A percentile compares a stretch with the other conserved stretches of the same genome.
These are phyloP conservation scores for Trametes elegans DNA, from an alignment of 768 basidiomycete species.

Conservation along the genomic window DNA sequence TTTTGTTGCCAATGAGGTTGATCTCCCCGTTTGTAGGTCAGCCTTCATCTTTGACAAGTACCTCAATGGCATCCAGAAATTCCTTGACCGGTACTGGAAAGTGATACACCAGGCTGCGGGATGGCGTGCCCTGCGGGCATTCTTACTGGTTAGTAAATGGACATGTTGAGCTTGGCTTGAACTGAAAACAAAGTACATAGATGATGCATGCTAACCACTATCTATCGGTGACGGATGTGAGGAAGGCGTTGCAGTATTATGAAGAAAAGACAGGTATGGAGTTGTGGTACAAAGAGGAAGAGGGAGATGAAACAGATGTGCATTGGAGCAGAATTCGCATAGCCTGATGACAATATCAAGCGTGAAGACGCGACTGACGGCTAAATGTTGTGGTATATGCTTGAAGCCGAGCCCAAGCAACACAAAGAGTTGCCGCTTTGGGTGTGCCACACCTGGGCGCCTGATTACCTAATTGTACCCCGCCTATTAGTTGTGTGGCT, in stretches of 20 bases:
- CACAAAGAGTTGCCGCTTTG: neutral
- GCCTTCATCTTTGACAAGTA: slow-evolving; percentile 53
- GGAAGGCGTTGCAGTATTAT: slow-evolving; percentile 51
- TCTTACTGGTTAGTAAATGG: slow-evolving; percentile 49
- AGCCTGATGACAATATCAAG: too few relatives aligned
- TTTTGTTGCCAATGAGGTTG: too few relatives aligned
- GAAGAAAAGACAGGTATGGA: slow-evolving; percentile 51
- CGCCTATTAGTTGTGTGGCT: slow-evolving; percentile 6
- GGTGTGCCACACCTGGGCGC: neutral
- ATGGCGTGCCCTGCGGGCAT: slow-evolving; percentile 59
- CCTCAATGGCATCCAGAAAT: slow-evolving; percentile 47
- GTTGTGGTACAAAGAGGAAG: slow-evolving; percentile 34
- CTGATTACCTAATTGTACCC: slow-evolving; percentile 10
- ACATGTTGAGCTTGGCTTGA: neutral
- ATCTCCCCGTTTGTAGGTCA: slow-evolving; percentile 37
- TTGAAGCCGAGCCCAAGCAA: too few relatives aligned
- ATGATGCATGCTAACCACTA: slow-evolving; percentile 54
- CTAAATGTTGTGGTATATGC: too few relatives aligned
- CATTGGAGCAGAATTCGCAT: too few relatives aligned
- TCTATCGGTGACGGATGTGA: slow-evolving; percentile 49
- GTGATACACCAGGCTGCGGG: slow-evolving; percentile 72
- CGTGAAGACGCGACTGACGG: too few relatives aligned
- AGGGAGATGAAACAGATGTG: neutral
- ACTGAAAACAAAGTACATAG: slow-evolving; percentile 32
- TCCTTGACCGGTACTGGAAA: slow-evolving; percentile 60